These are phyloP conservation scores for Cucurbita pepo DNA, from an alignment of 306 rosid genomes.

Conservation along the genomic window DNA sequence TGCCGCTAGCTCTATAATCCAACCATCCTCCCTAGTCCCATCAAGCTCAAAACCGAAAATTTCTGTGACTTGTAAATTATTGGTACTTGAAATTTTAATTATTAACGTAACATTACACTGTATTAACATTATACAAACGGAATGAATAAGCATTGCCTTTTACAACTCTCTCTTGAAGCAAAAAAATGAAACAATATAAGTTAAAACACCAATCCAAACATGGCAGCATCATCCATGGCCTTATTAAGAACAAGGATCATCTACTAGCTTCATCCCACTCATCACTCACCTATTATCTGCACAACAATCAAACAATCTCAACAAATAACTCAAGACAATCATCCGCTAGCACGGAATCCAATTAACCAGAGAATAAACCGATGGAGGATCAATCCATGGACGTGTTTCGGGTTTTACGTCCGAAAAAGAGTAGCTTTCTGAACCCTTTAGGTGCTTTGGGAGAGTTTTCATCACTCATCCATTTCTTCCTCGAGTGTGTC, in stretches of 20 bases:
- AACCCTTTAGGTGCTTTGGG: slow-evolving; percentile 70
- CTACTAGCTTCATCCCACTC: slow-evolving; percentile 23
- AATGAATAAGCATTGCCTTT: not conserved
- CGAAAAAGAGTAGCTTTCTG: slow-evolving; percentile 84
- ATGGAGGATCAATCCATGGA: slow-evolving; percentile 13
- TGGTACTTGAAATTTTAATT: too few relatives aligned
- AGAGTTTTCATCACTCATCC: slow-evolving; percentile 68
- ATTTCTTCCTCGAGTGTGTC: slow-evolving; percentile 68
- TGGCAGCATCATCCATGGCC: slow-evolving; percentile 31
- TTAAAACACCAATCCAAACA: slow-evolving; percentile 20
- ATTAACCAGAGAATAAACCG: slow-evolving; percentile 6
- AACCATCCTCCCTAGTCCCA: too few relatives aligned
- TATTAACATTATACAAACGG: not conserved
- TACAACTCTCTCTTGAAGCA: not conserved
- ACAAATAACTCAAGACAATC: slow-evolving; percentile 11
- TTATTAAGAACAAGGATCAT: slow-evolving; percentile 18
- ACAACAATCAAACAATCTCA: slow-evolving; percentile 16
- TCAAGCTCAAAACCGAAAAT: too few relatives aligned
- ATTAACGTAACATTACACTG: not conserved
- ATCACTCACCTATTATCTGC: slow-evolving; percentile 13
- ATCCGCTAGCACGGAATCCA: slow-evolving; percentile 6
- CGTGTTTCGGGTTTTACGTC: slow-evolving; percentile 47
- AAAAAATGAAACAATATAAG: slow-evolving; percentile 15
- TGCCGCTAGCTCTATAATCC: too few relatives aligned
- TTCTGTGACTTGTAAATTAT: too few relatives aligned